These are phyloP conservation scores for Xylaria digitata DNA, from an alignment of 2,329 filamentous ascomycete genomes.

Conservation along the genomic window DNA sequence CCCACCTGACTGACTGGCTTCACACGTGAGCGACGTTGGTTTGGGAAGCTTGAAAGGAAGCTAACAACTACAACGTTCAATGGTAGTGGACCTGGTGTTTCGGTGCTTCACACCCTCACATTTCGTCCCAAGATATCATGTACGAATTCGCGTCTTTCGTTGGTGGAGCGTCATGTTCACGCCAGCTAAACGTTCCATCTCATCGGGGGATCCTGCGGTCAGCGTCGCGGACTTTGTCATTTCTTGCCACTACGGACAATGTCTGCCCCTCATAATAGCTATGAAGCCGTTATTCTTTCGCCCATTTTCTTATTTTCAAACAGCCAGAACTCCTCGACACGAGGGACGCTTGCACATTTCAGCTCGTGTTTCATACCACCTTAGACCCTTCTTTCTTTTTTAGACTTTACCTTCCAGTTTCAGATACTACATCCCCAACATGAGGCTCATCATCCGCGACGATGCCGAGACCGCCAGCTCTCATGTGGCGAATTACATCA, in stretches of 20 bases:
- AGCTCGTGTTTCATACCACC: conserved; percentile 34
- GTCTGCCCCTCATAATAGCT: conserved; percentile 45
- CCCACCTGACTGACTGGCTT: conserved; percentile 46
- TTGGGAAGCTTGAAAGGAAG: conserved; percentile 32
- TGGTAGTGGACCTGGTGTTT: conserved; percentile 32
- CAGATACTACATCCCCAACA: conserved; percentile 54
- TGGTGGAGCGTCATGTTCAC: conserved; percentile 33
- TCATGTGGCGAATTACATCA: conserved; percentile 85
- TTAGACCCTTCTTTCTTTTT: conserved; percentile 27
- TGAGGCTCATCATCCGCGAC: conserved; percentile 87
- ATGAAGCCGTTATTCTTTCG: conserved; percentile 38
- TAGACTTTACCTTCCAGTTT: conserved; percentile 42
- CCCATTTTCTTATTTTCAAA: conserved; percentile 25
- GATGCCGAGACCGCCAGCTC: conserved; percentile 74
- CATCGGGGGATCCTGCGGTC: conserved; percentile 41
- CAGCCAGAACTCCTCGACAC: conserved; percentile 17
- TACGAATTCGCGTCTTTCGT: conserved; percentile 22
- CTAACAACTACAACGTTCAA: conserved; percentile 49
- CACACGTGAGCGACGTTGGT: conserved; percentile 33
- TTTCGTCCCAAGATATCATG: conserved; percentile 27
- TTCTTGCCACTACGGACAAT: conserved; percentile 37
- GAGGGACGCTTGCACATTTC: conserved; percentile 19
- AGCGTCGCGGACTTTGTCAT: conserved; percentile 39
- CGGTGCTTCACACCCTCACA: conserved; percentile 42
- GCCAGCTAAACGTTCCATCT: conserved; percentile 51